Percentiles rank a stretch among this genome's conserved stretches.
Conservation (phyloP, 495 filamentous ascomycete species). For the Podospora anserina region DNA sequence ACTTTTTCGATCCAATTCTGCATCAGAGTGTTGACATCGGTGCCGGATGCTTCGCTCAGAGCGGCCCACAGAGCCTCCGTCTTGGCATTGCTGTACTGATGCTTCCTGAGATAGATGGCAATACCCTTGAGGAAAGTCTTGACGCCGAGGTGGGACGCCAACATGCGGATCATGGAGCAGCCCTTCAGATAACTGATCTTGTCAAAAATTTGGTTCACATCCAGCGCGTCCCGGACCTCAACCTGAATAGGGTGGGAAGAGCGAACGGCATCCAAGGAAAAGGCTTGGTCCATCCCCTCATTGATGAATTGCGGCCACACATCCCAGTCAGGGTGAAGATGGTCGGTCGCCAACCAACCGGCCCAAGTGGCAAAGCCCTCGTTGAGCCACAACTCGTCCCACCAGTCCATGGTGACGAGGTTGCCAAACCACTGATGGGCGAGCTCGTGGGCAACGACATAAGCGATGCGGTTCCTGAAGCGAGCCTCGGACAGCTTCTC, state of each 20-base stretch:
- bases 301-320: slow-evolving; percentile 94
- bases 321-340: slow-evolving; percentile 92
- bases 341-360: slow-evolving; percentile 88
- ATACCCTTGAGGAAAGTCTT: slow-evolving; percentile 87
- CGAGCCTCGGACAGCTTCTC: slow-evolving; percentile 82
- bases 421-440: slow-evolving; percentile 99
- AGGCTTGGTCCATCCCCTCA: slow-evolving; percentile 87
- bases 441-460: slow-evolving; percentile 91
- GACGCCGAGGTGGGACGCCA: slow-evolving; percentile 79
- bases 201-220: slow-evolving; percentile 96
- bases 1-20: slow-evolving; percentile 90
- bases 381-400: slow-evolving; percentile 96
- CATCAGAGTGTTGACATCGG: slow-evolving; percentile 85
- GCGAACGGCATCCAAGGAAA: slow-evolving; percentile 80
- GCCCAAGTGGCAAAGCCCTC: slow-evolving; percentile 99
- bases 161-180: slow-evolving; percentile 91
- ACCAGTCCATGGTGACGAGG: slow-evolving; percentile 84
- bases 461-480: slow-evolving; percentile 87
- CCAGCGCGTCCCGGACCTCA: slow-evolving; percentile 79
- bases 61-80: slow-evolving; percentile 90
- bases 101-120: slow-evolving; percentile 78
- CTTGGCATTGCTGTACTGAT: slow-evolving; percentile 91
- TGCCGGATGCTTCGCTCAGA: slow-evolving; percentile 83
- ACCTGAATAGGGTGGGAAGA: slow-evolving; percentile 95
- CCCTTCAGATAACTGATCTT: slow-evolving; percentile 94